Conservation (phyloP, 805 yeast genomes). For the Starmerella floris region DNA sequence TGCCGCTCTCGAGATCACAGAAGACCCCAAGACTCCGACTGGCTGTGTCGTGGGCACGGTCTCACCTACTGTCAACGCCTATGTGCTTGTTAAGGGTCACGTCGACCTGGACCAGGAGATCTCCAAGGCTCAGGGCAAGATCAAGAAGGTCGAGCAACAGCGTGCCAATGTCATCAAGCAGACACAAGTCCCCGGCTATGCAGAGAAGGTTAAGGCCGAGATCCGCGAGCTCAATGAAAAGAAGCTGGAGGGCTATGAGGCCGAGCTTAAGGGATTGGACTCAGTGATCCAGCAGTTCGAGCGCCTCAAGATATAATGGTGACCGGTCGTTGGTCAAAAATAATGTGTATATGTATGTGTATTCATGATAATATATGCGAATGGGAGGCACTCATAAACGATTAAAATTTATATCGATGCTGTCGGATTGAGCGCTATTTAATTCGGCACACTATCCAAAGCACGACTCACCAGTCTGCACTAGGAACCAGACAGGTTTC, state of each 20-base stretch:
- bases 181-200: constrained; percentile 60
- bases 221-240: constrained; percentile 65
- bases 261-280: constrained; percentile 83
- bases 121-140: constrained; percentile 63
- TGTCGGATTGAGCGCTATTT: too few relatives aligned
- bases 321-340: too few relatives aligned
- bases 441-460: too few relatives aligned
- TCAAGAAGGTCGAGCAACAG: constrained; percentile 48
- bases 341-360: neutral
- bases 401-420: neutral
- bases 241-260: constrained; percentile 54
- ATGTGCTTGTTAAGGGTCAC: constrained; percentile 84
- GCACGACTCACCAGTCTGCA: too few relatives aligned
- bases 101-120: constrained; percentile 88
- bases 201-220: constrained; percentile 66
- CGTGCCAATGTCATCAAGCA: constrained; percentile 56
- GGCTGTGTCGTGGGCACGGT: constrained; percentile 85
- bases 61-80: constrained; percentile 69
- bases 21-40: constrained; percentile 51
- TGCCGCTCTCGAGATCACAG: constrained; percentile 54
- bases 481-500: too few relatives aligned
- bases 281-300: constrained; percentile 76
- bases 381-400: neutral
- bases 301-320: constrained; percentile 22
- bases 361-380: neutral